These are phyloP conservation scores for Hypoxylon sp. DNA, from an alignment of 2,329 filamentous ascomycete genomes.

Conservation along the genomic window DNA sequence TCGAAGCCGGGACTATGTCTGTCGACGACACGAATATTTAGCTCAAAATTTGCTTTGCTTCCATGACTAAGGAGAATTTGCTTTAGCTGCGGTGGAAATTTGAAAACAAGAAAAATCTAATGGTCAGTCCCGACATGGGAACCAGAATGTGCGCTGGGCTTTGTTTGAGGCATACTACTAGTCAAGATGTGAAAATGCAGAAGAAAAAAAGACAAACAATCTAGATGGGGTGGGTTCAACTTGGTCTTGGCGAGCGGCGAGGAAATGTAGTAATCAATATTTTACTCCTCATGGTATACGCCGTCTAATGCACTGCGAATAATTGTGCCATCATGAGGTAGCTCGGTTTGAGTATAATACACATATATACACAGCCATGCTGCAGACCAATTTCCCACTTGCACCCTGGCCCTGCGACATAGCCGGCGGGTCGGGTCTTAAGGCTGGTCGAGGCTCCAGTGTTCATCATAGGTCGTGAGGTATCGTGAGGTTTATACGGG, in stretches of 20 bases:
- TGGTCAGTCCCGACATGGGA: background rate
- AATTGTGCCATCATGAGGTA: background rate
- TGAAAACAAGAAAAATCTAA: constrained; percentile 1
- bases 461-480: constrained; percentile 20
- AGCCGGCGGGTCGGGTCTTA: background rate
- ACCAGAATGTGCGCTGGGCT: background rate
- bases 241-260: constrained; percentile 10
- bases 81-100: background rate
- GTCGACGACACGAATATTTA: background rate
- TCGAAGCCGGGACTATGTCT: background rate
- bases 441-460: background rate
- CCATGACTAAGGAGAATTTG: background rate
- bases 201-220: constrained; percentile 4
- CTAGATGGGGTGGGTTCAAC: background rate
- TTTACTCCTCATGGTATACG: constrained; percentile 24
- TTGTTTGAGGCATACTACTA: constrained; percentile 9
- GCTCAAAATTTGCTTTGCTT: constrained; percentile 19
- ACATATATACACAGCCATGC: constrained; percentile 32
- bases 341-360: constrained; percentile 35
- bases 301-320: constrained; percentile 22
- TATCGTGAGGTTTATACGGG: constrained; percentile 36
- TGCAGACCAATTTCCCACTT: constrained; percentile 8
- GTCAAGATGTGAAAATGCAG: constrained; percentile 10
- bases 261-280: constrained; percentile 30
- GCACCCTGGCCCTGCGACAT: constrained; percentile 2